phyloP scores from a whole-genome alignment of 805 yeast genomes.

The Barnettozyma botsteinii region DNA sequence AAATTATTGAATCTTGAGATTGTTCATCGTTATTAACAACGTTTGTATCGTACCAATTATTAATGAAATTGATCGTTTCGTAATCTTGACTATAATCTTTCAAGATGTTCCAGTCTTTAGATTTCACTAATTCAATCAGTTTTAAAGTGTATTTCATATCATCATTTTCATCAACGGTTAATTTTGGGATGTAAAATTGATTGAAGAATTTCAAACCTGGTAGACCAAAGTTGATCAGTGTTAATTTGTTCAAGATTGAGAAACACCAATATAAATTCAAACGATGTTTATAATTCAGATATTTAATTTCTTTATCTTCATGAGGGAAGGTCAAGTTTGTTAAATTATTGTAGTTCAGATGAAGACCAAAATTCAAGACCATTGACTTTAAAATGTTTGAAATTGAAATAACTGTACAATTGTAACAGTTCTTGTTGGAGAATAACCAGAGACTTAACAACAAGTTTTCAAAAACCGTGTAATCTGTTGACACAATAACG shows the following conservation, averaged over 20 bases:
- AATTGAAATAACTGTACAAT: slow-evolving; percentile 19
- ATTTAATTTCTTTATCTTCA: slow-evolving; percentile 18
- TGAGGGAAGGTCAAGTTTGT: slow-evolving; percentile 14
- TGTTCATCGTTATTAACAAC: slow-evolving; percentile 25
- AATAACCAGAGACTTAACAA: slow-evolving; percentile 22
- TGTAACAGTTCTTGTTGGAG: slow-evolving; percentile 25
- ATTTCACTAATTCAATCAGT: slow-evolving; percentile 7
- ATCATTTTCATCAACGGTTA: slow-evolving; percentile 19
- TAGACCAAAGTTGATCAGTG: slow-evolving; percentile 21
- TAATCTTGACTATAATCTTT: slow-evolving; percentile 7
- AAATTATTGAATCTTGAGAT: slow-evolving; percentile 10
- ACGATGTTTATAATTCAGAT: slow-evolving; percentile 22
- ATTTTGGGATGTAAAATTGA: slow-evolving; percentile 27
- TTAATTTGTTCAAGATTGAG: slow-evolving; percentile 27
- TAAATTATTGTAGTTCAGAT: slow-evolving; percentile 21
- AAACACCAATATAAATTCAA: slow-evolving; percentile 41
- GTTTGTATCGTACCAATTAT: slow-evolving; percentile 29
- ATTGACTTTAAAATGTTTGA: slow-evolving; percentile 18
- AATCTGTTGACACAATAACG: slow-evolving; percentile 9
- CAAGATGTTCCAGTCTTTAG: slow-evolving; percentile 10
- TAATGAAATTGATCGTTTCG: slow-evolving; percentile 21
- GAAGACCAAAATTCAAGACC: slow-evolving; percentile 24
- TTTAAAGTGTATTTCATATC: slow-evolving; percentile 12
- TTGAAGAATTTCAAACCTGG: slow-evolving; percentile 22
- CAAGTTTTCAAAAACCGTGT: slow-evolving; percentile 20